Conservation (phyloP, 139 green algal species). For the Tetraselmis striata region DNA sequence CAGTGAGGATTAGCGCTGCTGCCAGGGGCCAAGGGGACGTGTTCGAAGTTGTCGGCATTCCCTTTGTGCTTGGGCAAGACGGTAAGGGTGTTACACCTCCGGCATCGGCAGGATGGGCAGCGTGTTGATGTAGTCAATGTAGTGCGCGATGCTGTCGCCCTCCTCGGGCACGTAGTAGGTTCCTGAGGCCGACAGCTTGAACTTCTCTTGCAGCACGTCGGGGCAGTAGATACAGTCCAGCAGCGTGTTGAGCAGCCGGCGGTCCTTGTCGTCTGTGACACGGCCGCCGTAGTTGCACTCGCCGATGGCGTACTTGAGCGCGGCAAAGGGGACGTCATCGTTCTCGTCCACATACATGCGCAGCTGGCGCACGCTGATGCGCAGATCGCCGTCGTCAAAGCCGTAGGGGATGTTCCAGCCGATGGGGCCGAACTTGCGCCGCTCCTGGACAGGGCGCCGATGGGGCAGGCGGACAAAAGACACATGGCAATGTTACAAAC, state of each 20-base stretch:
- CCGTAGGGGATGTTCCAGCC: slow-evolving; percentile 79
- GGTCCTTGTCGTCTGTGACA: slow-evolving; percentile 70
- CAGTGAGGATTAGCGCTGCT: no score
- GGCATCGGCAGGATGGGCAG: slow-evolving; percentile 51
- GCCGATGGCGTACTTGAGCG: slow-evolving; percentile 54
- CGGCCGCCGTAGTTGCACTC: slow-evolving; percentile 44
- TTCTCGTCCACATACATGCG: slow-evolving; percentile 78
- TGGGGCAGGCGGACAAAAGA: no score
- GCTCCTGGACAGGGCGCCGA: slow-evolving; percentile 58
- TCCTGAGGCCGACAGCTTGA: slow-evolving; percentile 43
- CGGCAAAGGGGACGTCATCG: slow-evolving; percentile 58
- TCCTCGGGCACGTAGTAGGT: slow-evolving; percentile 44
- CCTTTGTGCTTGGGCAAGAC: no score
- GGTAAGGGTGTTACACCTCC: no score
- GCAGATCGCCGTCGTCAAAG: slow-evolving; percentile 73
- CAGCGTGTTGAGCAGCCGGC: slow-evolving; percentile 65
- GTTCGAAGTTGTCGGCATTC: no score
- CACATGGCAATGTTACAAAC: no score
- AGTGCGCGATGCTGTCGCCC: slow-evolving; percentile 36
- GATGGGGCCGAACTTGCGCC: slow-evolving; percentile 70
- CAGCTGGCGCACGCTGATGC: slow-evolving; percentile 68
- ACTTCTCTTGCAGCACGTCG: slow-evolving; percentile 27
- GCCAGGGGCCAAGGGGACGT: no score
- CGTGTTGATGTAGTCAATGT: slow-evolving; percentile 64
- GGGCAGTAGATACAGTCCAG: slow-evolving; percentile 57